Evolutionary conservation across 2,329 filamentous ascomycete genomes (phyloP), one percentile per base, ranked within the genome.

Genomic region (Monilinia fructicola): DNA sequence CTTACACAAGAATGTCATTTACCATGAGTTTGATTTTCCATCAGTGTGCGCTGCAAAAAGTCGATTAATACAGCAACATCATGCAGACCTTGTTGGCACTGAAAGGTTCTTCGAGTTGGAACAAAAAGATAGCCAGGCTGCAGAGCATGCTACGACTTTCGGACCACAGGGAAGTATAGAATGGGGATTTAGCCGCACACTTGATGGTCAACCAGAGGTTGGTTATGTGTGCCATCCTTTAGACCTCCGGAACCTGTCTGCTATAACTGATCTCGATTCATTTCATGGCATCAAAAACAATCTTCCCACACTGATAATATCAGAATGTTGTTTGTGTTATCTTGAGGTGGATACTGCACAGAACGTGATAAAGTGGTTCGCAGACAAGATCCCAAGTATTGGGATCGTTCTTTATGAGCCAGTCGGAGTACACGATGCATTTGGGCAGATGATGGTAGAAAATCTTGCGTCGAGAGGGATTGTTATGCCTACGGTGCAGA

Each of bases 281-380:
- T 75, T 86, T 5, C 72, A 74, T 26, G 83, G 83, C 72, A 71
- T 87, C 80, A 72, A 85, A 80, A 75, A 78, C 71, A 73, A 85
- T 75, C 31, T 91, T 0, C 92, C 95, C 0, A 99, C 95, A 0
- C 80, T 99, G 11, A 79, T 99, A 31, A 83, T 99, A 9, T 98
- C 94, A 0, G 95, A 99, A 78, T 98, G 95, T 82, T 99, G 95
- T 76, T 84, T 99, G 42, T 92, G 95, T 76, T 99, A 99, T 75
- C 84, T 99, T 1, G 83, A 88, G 11, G 83, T 88, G 0, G 74
- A 83, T 0, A 84, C 88, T 62, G 89, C 93, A 0, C 81, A 83
- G 48, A 78, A 80, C 1, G 87, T 94, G 5, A 78, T 96, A 28
- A 77, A 81, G 21, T 88, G 86, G 77, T 92, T 94, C 73, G 81